phyloP scores from a whole-genome alignment of 257 asterid genomes.

The Nicotiana paniculata region DNA sequence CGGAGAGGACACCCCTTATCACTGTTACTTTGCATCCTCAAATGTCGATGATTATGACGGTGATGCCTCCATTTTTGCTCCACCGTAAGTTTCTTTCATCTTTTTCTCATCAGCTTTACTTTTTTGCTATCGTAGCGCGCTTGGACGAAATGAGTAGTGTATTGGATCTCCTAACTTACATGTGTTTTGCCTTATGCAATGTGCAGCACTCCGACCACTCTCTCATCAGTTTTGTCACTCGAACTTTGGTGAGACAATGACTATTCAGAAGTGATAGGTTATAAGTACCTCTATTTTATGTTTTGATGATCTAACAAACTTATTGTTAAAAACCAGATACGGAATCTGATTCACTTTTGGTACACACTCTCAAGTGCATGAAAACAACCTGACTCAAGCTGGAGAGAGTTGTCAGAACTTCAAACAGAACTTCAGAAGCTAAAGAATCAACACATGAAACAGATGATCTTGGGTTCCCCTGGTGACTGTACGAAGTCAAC shows the following conservation, averaged over 20 bases:
- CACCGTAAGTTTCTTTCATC: constrained; percentile 50
- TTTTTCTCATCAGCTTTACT: neutral
- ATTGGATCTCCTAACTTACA: constrained; percentile 8
- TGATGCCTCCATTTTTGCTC: constrained; percentile 85
- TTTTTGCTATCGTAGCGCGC: neutral
- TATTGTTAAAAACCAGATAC: too few relatives aligned
- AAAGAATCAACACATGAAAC: too few relatives aligned
- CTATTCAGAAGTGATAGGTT: neutral
- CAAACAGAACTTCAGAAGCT: too few relatives aligned
- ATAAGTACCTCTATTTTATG: too few relatives aligned
- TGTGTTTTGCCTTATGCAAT: constrained; percentile 9
- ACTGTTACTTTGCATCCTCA: constrained; percentile 53
- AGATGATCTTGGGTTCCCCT: too few relatives aligned
- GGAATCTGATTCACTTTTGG: too few relatives aligned
- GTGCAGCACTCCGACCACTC: constrained; percentile 74
- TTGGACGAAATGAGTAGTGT: neutral
- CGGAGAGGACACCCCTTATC: constrained; percentile 69
- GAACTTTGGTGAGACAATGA: constrained; percentile 61
- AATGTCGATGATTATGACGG: constrained; percentile 93
- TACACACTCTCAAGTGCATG: too few relatives aligned
- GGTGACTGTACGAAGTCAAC: too few relatives aligned
- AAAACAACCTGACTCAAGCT: too few relatives aligned
- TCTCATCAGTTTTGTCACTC: constrained; percentile 73
- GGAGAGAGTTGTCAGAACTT: too few relatives aligned
- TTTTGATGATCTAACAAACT: too few relatives aligned